Conservation (phyloP, 2,329 filamentous ascomycete genomes). For the Epichloe gansuensis region DNA sequence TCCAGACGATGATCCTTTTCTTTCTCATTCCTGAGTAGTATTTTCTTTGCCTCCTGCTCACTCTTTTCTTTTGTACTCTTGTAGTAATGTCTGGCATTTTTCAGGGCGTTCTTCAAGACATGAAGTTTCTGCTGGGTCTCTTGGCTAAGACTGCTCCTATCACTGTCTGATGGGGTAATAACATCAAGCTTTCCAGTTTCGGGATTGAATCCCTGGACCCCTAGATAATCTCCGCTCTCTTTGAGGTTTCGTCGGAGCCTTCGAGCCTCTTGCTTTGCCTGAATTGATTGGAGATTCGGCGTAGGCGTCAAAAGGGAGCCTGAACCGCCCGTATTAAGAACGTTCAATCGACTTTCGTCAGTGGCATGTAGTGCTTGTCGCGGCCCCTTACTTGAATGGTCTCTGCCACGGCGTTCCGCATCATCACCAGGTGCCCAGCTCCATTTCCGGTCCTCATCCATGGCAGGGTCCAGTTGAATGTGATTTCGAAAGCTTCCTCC, state of each 20-base stretch:
- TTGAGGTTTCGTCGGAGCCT: conserved; percentile 32
- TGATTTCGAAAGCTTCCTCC: neutral
- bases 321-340: neutral
- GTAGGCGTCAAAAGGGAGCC: neutral
- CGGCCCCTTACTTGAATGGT: neutral
- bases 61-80: conserved; percentile 31
- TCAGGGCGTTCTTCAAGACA: conserved; percentile 19
- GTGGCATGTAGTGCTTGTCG: neutral
- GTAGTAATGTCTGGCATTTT: conserved; percentile 22
- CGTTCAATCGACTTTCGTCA: neutral
- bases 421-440: conserved; percentile 8
- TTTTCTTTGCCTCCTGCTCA: conserved; percentile 28
- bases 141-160: conserved; percentile 22
- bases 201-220: conserved; percentile 45
- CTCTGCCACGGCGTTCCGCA: conserved; percentile 5
- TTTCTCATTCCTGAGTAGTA: conserved; percentile 18
- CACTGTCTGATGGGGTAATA: conserved; percentile 36
- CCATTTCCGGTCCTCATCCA: conserved; percentile 8
- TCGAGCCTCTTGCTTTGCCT: conserved; percentile 20
- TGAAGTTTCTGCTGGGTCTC: conserved; percentile 20
- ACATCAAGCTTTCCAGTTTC: conserved; percentile 39
- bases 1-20: conserved; percentile 32
- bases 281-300: conserved; percentile 5
- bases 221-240: conserved; percentile 44
- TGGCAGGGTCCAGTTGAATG: neutral